Conservation (phyloP, 2,329 filamentous ascomycete species). For the Aspergillus caelatus region DNA sequence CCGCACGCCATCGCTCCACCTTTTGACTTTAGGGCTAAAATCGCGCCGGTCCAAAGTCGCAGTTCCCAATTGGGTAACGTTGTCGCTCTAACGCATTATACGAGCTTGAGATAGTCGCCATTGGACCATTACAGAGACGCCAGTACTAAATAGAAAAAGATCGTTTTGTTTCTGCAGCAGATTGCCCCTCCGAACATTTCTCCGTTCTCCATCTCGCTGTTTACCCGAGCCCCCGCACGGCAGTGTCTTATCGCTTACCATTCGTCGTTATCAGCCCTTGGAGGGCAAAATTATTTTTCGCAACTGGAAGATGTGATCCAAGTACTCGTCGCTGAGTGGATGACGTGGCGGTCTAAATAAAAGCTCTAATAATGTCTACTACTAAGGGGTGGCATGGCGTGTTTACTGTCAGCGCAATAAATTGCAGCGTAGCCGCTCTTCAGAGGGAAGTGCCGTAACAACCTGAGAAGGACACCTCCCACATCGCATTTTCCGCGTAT, state of each 20-base stretch:
- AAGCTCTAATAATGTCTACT: not conserved
- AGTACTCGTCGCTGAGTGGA: not conserved
- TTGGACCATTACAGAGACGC: not conserved
- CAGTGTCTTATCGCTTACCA: not conserved
- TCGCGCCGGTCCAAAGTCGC: not conserved
- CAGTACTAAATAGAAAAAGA: not conserved
- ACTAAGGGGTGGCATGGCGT: not conserved
- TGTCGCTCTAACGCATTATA: not conserved
- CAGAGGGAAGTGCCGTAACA: no score
- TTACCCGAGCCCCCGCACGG: not conserved
- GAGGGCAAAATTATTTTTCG: not conserved
- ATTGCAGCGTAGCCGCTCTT: not conserved
- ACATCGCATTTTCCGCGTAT: not conserved
- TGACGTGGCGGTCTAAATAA: not conserved
- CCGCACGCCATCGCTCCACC: conserved; percentile 22
- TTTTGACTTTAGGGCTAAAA: conserved; percentile 1
- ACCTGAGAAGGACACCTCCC: not conserved
- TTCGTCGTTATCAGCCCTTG: not conserved
- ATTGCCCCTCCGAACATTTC: conserved; percentile 24
- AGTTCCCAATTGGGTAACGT: not conserved
- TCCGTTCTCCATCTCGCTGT: conserved; percentile 12
- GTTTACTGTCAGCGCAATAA: not conserved
- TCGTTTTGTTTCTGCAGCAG: not conserved
- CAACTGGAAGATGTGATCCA: not conserved
- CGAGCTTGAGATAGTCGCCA: not conserved